Percentiles rank a stretch among this genome's conserved stretches.
These are phyloP conservation scores for Phytophthora hibernalis DNA, from an alignment of 352 stramenopile species.

Conservation along the genomic window DNA sequence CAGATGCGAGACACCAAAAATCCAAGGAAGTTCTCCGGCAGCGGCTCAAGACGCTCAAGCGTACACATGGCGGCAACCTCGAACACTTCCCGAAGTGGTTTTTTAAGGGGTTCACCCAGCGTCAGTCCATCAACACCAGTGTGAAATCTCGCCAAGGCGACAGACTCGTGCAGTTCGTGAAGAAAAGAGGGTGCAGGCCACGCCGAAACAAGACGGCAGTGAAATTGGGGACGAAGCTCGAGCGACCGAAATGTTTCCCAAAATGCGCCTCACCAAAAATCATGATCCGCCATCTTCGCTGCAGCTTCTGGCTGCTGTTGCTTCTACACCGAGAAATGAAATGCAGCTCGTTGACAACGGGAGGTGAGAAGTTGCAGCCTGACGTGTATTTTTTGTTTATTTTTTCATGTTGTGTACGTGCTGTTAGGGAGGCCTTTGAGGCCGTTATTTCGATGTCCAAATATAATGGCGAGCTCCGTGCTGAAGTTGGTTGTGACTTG, in stretches of 20 bases:
- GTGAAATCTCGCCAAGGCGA: slow-evolving; percentile 4
- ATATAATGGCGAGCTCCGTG: slow-evolving; percentile 7
- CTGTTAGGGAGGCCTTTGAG: no score
- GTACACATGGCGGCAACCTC: slow-evolving; percentile 45
- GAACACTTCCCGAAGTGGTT: slow-evolving; percentile 48
- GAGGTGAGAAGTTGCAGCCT: slow-evolving; percentile 1
- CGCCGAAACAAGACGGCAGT: neutral
- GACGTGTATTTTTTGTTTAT: slow-evolving; percentile 9
- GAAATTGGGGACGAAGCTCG: neutral
- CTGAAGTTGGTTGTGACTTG: slow-evolving; percentile 2
- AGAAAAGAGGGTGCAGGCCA: slow-evolving; percentile 2
- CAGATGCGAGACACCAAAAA: slow-evolving; percentile 41
- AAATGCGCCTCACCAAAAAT: slow-evolving; percentile 8
- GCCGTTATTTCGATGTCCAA: slow-evolving; percentile 21
- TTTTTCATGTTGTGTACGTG: neutral
- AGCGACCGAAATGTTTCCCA: neutral
- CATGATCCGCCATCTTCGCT: slow-evolving; percentile 23
- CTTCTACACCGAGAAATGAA: slow-evolving; percentile 12
- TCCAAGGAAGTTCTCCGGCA: slow-evolving; percentile 48
- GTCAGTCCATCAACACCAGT: neutral
- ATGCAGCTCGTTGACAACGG: neutral
- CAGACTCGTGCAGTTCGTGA: slow-evolving; percentile 2
- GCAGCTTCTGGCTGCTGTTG: slow-evolving; percentile 39
- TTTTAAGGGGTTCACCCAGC: slow-evolving; percentile 37
- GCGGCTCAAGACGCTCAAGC: slow-evolving; percentile 67